These are phyloP conservation scores for Saccharomycopsis phalli DNA, from an alignment of 1,139 yeast genomes.

Conservation along the genomic window DNA sequence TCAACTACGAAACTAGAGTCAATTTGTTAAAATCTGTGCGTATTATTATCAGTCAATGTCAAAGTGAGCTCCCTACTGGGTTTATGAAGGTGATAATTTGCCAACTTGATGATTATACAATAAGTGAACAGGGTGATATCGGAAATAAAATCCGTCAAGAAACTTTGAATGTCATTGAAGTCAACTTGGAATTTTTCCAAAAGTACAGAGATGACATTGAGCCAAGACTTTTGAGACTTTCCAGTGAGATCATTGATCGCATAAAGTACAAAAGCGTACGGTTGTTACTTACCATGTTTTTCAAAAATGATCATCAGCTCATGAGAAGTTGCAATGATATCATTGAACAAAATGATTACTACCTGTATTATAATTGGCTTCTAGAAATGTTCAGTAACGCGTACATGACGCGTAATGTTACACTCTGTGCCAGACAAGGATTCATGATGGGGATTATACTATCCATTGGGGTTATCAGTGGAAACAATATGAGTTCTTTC, in stretches of 20 bases:
- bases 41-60: not conserved
- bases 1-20: conserved; percentile 23
- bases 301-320: conserved; percentile 2
- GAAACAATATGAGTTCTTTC: conserved; percentile 41
- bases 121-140: conserved; percentile 66
- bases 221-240: conserved; percentile 40
- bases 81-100: conserved; percentile 20
- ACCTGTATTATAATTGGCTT: conserved; percentile 28
- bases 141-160: conserved; percentile 64
- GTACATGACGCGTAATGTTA: conserved; percentile 26
- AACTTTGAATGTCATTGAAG: conserved; percentile 34
- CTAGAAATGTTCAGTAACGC: conserved; percentile 22
- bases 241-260: conserved; percentile 43
- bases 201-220: conserved; percentile 22
- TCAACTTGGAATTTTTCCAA: conserved; percentile 25
- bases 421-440: too few species aligned
- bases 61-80: not conserved
- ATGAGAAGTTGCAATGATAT: conserved; percentile 3
- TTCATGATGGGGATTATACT: conserved; percentile 51
- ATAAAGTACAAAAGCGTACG: conserved; percentile 28
- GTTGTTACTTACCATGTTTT: conserved; percentile 22
- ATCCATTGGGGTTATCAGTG: conserved; percentile 55
- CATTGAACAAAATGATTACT: conserved; percentile 9
- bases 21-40: conserved; percentile 21
- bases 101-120: conserved; percentile 54